A percentile compares a stretch with the other conserved stretches of the same genome.
Evolutionary conservation across 345 rosid genomes (phyloP).

Genomic region (Physaria fendleri): DNA sequence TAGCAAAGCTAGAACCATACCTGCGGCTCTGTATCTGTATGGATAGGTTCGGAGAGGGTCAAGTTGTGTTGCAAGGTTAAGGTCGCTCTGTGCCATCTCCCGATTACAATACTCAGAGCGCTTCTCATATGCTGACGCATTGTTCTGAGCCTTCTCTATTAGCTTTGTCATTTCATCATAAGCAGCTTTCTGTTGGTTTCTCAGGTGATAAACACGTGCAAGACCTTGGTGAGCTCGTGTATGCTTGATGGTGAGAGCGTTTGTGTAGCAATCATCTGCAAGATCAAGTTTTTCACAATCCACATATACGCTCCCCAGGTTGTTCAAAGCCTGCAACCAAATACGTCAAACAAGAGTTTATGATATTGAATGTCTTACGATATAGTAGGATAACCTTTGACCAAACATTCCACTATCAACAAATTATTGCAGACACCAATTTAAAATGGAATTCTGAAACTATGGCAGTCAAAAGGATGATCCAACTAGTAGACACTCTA

Average conservation of each 20-base stretch:
- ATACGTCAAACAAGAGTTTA: not conserved
- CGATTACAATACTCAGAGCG: constrained; percentile 95
- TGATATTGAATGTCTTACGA: not conserved
- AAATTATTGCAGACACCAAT: not conserved
- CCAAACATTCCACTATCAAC: constrained; percentile 3
- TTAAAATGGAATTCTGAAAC: not conserved
- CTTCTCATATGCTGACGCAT: constrained; percentile 91
- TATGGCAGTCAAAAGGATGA: constrained; percentile 1
- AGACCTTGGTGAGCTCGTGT: constrained; percentile 97
- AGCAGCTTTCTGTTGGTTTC: constrained; percentile 76
- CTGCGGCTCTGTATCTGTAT: constrained; percentile 96
- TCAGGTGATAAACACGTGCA: constrained; percentile 82
- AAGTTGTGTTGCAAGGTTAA: constrained; percentile 61
- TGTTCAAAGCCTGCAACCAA: constrained; percentile 75
- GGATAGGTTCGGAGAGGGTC: constrained; percentile 98
- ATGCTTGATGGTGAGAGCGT: constrained; percentile 89
- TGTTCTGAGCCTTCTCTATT: constrained; percentile 83
- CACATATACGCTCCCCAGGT: constrained; percentile 77
- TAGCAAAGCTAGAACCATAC: constrained; percentile 29
- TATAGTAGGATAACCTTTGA: not conserved
- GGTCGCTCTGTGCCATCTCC: constrained; percentile 86
- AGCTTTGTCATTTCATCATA: constrained; percentile 96
- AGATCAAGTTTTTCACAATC: constrained; percentile 87
- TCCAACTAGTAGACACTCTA: not conserved
- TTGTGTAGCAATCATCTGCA: constrained; percentile 83